A percentile compares a stretch with the other conserved stretches of the same genome.
phyloP scores from a whole-genome alignment of 768 basidiomycete genomes.

The Phylloporus rhodoxanthus region DNA sequence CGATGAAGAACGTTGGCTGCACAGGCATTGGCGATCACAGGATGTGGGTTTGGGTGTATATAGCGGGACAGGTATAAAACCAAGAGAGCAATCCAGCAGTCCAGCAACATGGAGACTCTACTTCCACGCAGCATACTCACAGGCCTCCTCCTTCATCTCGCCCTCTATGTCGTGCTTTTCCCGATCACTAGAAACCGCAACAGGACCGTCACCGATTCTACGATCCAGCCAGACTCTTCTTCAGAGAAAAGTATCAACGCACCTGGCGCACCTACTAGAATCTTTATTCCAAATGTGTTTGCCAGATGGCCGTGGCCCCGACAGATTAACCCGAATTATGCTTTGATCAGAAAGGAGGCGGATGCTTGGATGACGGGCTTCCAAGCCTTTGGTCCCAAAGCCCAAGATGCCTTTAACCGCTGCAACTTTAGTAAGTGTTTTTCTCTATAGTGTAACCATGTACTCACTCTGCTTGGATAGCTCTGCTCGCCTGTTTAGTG shows the following conservation, averaged over 20 bases:
- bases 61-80: neutral
- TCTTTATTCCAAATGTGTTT: constrained; percentile 15
- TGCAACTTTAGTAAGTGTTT: constrained; percentile 5
- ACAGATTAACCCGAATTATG: constrained; percentile 3
- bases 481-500: constrained; percentile 6
- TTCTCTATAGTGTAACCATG: neutral
- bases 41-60: neutral
- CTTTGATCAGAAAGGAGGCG: constrained; percentile 1
- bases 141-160: neutral
- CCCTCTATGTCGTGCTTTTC: neutral
- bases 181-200: neutral
- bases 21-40: too few relatives aligned
- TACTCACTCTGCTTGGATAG: constrained; percentile 1
- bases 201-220: neutral
- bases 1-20: too few relatives aligned
- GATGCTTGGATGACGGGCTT: constrained; percentile 8
- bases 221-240: neutral
- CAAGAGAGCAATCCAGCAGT: neutral
- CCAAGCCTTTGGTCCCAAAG: constrained; percentile 7
- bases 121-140: neutral
- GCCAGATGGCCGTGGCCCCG: constrained; percentile 18
- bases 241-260: too few relatives aligned
- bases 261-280: neutral
- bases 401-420: constrained; percentile 10
- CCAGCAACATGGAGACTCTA: constrained; percentile 1